A percentile compares a stretch with the other conserved stretches of the same genome.
phyloP scores from a whole-genome alignment of 768 basidiomycete species.

The Cystoderma amianthinum region DNA sequence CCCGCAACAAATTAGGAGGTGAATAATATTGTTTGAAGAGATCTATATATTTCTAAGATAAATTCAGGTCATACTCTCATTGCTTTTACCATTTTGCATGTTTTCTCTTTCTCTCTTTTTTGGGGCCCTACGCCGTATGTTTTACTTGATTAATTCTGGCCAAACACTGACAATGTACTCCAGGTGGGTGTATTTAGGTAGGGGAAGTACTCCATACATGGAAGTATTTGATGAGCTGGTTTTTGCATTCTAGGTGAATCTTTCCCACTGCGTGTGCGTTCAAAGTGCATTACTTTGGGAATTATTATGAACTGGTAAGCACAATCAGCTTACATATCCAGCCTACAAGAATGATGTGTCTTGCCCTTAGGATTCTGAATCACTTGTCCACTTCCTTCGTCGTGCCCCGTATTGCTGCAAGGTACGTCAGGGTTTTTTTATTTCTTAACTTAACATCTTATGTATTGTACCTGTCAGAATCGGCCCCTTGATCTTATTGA shows the following conservation, averaged over 20 bases:
- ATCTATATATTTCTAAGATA: background rate
- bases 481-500: slow-evolving; percentile 67
- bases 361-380: slow-evolving; percentile 77
- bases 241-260: slow-evolving; percentile 56
- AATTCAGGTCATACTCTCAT: slow-evolving; percentile 53
- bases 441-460: background rate
- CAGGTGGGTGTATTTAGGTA: slow-evolving; percentile 63
- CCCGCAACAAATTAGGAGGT: slow-evolving; percentile 49
- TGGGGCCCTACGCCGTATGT: slow-evolving; percentile 67
- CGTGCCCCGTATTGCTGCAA: slow-evolving; percentile 55
- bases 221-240: too few species aligned
- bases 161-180: too few species aligned
- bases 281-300: slow-evolving; percentile 74
- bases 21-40: slow-evolving; percentile 1
- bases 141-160: background rate
- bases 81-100: slow-evolving; percentile 72
- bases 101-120: slow-evolving; percentile 64
- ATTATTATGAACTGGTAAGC: slow-evolving; percentile 38
- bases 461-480: slow-evolving; percentile 30
- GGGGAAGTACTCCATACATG: background rate
- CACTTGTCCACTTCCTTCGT: slow-evolving; percentile 72
- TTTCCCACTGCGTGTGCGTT: slow-evolving; percentile 74
- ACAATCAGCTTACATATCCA: background rate
- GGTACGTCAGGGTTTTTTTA: slow-evolving; percentile 21
- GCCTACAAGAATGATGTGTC: too few species aligned